phyloP scores from a whole-genome alignment of 1,284 basidiomycete genomes.

The Boletus hoseneyae region DNA sequence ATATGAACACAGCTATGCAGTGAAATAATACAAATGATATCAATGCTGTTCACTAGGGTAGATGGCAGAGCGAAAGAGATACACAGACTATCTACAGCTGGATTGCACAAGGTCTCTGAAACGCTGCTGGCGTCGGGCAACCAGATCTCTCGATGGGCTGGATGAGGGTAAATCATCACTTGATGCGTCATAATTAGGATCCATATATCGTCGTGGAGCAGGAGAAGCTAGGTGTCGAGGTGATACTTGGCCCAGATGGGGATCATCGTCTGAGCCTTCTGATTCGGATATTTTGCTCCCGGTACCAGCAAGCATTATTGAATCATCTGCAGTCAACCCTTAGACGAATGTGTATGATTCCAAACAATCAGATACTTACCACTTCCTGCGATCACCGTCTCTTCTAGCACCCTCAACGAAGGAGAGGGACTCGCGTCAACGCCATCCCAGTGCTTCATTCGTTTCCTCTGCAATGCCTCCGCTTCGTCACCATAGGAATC shows the following conservation, averaged over 20 bases:
- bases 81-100: slow-evolving; percentile 10
- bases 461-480: slow-evolving; percentile 18
- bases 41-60: slow-evolving; percentile 16
- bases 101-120: slow-evolving; percentile 16
- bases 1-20: slow-evolving; percentile 26
- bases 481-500: slow-evolving; percentile 17
- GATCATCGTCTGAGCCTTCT: slow-evolving; percentile 56
- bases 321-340: slow-evolving; percentile 38
- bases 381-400: slow-evolving; percentile 39
- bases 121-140: slow-evolving; percentile 34
- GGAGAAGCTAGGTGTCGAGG: slow-evolving; percentile 66
- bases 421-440: slow-evolving; percentile 24
- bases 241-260: slow-evolving; percentile 60
- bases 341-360: slow-evolving; percentile 4
- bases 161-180: slow-evolving; percentile 43
- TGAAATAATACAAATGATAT: slow-evolving; percentile 27
- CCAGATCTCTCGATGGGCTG: slow-evolving; percentile 43
- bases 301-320: slow-evolving; percentile 36
- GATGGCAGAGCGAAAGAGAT: slow-evolving; percentile 19
- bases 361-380: slow-evolving; percentile 34
- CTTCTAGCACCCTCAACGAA: slow-evolving; percentile 32
- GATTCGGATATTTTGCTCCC: slow-evolving; percentile 1
- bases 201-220: slow-evolving; percentile 39
- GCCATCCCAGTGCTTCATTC: slow-evolving; percentile 24
- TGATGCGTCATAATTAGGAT: slow-evolving; percentile 33